Conservation (phyloP, 2,329 filamentous ascomycete genomes). For the Coniella lustricola region DNA sequence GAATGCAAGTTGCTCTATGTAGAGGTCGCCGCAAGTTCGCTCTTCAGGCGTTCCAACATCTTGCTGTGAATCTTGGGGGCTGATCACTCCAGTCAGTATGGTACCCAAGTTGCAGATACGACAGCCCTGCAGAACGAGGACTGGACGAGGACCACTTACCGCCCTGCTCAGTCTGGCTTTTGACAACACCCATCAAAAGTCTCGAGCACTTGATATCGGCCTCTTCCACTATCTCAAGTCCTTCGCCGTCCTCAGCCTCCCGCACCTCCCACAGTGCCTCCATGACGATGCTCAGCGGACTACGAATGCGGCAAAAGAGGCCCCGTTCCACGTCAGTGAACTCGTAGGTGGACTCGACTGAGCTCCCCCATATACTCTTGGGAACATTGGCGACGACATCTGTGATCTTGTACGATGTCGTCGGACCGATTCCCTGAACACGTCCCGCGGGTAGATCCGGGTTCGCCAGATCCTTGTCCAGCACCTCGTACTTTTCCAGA, state of each 20-base stretch:
- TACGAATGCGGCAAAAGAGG: constrained; percentile 43
- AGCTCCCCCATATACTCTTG: constrained; percentile 44
- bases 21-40: constrained; percentile 16
- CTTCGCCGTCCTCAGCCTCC: constrained; percentile 23
- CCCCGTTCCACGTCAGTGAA: constrained; percentile 43
- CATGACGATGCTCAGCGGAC: constrained; percentile 44
- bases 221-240: constrained; percentile 41
- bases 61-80: constrained; percentile 30
- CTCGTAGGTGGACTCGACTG: constrained; percentile 47
- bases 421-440: constrained; percentile 20
- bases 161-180: constrained; percentile 42
- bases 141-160: constrained; percentile 29
- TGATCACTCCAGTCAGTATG: not conserved
- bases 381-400: constrained; percentile 26
- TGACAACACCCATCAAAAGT: constrained; percentile 42
- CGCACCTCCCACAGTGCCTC: constrained; percentile 44
- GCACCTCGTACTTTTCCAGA: constrained; percentile 34
- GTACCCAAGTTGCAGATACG: not conserved
- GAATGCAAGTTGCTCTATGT: too few species aligned
- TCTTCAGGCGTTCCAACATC: constrained; percentile 34
- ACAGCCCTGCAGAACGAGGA: not conserved
- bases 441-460: constrained; percentile 18
- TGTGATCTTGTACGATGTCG: constrained; percentile 22
- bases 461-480: constrained; percentile 22
- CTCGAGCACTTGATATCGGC: constrained; percentile 43